Evolutionary conservation across 2,329 filamentous ascomycete species (phyloP).

Genomic region (Corynespora cassiicola): DNA sequence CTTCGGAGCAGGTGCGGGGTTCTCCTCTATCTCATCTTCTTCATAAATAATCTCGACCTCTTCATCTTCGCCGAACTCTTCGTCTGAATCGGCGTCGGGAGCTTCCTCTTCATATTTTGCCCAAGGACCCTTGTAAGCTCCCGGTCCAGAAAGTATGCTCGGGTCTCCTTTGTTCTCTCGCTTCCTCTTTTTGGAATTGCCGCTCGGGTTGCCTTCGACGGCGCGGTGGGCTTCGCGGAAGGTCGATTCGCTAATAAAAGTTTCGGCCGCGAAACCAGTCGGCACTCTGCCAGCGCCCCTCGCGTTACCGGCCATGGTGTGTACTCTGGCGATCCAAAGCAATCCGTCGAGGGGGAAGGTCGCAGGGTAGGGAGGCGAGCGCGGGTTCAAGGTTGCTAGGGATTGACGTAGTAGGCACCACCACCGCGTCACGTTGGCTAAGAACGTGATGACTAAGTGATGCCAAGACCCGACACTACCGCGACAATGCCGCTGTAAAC

Average conservation of each 20-base stretch:
- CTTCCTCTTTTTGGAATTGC: conserved; percentile 73
- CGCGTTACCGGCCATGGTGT: conserved; percentile 26
- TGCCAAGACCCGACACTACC: too few relatives aligned
- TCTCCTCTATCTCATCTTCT: conserved; percentile 71
- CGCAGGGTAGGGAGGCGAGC: not conserved
- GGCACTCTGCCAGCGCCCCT: conserved; percentile 51
- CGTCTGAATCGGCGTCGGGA: conserved; percentile 68
- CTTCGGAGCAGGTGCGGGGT: conserved; percentile 65
- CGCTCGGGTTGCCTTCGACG: conserved; percentile 65
- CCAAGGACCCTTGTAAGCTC: conserved; percentile 94
- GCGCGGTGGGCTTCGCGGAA: conserved; percentile 89
- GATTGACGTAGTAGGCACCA: too few relatives aligned
- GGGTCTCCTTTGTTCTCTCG: conserved; percentile 87
- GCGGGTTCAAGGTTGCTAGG: too few relatives aligned
- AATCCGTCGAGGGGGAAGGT: not conserved
- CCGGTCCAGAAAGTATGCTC: conserved; percentile 82
- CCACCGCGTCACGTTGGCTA: too few relatives aligned
- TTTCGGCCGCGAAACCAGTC: conserved; percentile 88
- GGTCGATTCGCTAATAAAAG: conserved; percentile 85
- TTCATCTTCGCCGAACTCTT: conserved; percentile 69
- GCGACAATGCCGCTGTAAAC: too few relatives aligned
- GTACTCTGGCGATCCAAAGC: not conserved
- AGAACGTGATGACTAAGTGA: conserved; percentile 26
- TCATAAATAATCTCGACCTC: conserved; percentile 77
- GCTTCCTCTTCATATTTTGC: conserved; percentile 80